Conservation (phyloP, 768 basidiomycete species). For the Agaricus subrufescens region DNA sequence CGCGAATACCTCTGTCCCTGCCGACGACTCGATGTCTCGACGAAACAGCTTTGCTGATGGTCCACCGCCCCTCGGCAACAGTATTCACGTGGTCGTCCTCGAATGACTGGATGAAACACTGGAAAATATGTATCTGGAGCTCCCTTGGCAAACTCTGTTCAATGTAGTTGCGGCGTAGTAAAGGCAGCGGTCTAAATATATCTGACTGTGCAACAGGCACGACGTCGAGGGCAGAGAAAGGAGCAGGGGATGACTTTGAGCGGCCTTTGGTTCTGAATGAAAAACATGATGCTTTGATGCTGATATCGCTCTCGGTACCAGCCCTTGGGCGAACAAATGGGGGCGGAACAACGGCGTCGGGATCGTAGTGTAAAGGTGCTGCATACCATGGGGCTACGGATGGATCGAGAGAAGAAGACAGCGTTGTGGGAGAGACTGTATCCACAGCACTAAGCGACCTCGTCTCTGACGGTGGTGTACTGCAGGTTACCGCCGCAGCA, state of each 20-base stretch:
- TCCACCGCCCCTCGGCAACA: slow-evolving; percentile 50
- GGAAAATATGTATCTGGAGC: slow-evolving; percentile 57
- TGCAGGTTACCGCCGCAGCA: slow-evolving; percentile 1
- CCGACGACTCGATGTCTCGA: slow-evolving; percentile 72
- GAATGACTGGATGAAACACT: slow-evolving; percentile 49
- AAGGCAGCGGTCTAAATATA: slow-evolving; percentile 45
- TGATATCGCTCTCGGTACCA: neutral
- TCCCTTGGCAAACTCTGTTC: slow-evolving; percentile 71
- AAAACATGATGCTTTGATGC: slow-evolving; percentile 17
- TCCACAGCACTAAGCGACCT: neutral
- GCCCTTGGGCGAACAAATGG: neutral
- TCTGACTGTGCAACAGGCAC: slow-evolving; percentile 47
- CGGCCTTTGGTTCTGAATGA: slow-evolving; percentile 46
- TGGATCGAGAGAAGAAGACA: neutral
- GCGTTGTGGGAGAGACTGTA: neutral
- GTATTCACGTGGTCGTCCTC: slow-evolving; percentile 51
- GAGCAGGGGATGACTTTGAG: slow-evolving; percentile 62
- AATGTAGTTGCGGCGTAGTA: slow-evolving; percentile 53
- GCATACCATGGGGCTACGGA: slow-evolving; percentile 6
- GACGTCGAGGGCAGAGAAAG: slow-evolving; percentile 56
- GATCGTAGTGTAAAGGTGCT: slow-evolving; percentile 5
- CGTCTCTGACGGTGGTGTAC: neutral
- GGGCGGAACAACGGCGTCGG: neutral
- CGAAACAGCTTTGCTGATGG: slow-evolving; percentile 53
- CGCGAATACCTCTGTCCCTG: slow-evolving; percentile 64